A percentile compares a stretch with the other conserved stretches of the same genome.
Conservation (phyloP, 1,284 basidiomycete genomes). For the Cerioporus squamosus region DNA sequence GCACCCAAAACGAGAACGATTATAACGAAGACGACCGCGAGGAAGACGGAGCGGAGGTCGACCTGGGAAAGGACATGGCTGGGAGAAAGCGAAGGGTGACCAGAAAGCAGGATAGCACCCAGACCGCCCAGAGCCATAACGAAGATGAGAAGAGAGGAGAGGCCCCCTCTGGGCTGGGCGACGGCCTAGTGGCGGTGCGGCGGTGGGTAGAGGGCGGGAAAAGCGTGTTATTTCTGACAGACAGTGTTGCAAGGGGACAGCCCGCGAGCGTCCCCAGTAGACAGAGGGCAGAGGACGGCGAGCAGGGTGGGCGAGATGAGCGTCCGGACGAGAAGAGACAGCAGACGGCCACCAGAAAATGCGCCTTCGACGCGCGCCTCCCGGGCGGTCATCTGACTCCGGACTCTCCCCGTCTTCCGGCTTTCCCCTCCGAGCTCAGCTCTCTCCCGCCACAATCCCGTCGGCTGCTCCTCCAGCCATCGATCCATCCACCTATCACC, state of each 20-base stretch:
- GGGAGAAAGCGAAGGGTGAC: constrained; percentile 50
- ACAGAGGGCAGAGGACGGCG: constrained; percentile 9
- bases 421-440: constrained; percentile 12
- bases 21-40: constrained; percentile 66
- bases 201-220: constrained; percentile 37
- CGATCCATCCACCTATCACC: constrained; percentile 1
- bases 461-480: background rate
- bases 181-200: constrained; percentile 42
- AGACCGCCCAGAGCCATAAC: constrained; percentile 66
- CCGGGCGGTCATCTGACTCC: constrained; percentile 6
- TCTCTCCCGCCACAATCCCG: background rate
- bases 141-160: constrained; percentile 54
- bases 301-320: constrained; percentile 20
- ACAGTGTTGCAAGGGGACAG: constrained; percentile 50
- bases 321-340: constrained; percentile 5
- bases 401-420: constrained; percentile 19
- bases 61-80: constrained; percentile 55
- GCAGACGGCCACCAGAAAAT: constrained; percentile 25
- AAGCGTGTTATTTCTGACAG: constrained; percentile 30
- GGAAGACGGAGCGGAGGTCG: constrained; percentile 71
- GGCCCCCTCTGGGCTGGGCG: constrained; percentile 31
- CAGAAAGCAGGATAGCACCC: constrained; percentile 59
- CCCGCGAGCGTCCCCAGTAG: constrained; percentile 39
- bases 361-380: constrained; percentile 8
- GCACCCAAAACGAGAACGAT: constrained; percentile 74